These are phyloP conservation scores for Diplodia scrobiculata DNA, from an alignment of 2,329 filamentous ascomycete species.

Conservation along the genomic window DNA sequence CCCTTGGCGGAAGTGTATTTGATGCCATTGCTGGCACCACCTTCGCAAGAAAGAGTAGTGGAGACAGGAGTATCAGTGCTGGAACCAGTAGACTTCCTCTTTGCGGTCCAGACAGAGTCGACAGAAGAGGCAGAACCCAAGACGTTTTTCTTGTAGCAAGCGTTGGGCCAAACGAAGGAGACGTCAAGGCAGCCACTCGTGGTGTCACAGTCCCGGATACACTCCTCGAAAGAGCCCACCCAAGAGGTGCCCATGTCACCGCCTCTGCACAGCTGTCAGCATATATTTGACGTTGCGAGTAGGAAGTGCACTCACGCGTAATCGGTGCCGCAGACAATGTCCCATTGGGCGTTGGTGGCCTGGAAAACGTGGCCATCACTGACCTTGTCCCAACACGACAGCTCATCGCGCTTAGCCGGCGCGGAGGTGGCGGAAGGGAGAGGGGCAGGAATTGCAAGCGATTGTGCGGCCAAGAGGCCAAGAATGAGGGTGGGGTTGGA, in stretches of 20 bases:
- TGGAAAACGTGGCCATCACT: conserved; percentile 14
- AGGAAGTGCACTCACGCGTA: background rate
- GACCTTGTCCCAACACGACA: conserved; percentile 14
- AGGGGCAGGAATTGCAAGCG: background rate
- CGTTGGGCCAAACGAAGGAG: conserved; percentile 30
- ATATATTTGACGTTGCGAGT: no score
- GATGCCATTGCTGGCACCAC: conserved; percentile 26
- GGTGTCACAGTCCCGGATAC: conserved; percentile 31
- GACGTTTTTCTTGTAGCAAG: conserved; percentile 33
- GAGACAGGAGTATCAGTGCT: background rate
- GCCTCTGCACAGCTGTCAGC: conserved; percentile 3
- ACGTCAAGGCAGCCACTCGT: conserved; percentile 31
- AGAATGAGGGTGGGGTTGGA: conserved; percentile 18
- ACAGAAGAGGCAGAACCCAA: background rate
- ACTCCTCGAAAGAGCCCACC: conserved; percentile 27
- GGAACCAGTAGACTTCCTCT: background rate
- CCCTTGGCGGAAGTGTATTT: conserved; percentile 31
- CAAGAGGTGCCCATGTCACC: conserved; percentile 28
- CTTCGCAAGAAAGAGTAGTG: conserved; percentile 23
- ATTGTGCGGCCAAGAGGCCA: conserved; percentile 17
- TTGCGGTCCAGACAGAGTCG: background rate
- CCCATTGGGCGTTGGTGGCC: conserved; percentile 14
- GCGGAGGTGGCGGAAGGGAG: background rate
- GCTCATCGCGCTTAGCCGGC: background rate
- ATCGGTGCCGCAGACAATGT: conserved; percentile 6